phyloP scores from a whole-genome alignment of 2,329 filamentous ascomycete species.

The Didymella lethalis region DNA sequence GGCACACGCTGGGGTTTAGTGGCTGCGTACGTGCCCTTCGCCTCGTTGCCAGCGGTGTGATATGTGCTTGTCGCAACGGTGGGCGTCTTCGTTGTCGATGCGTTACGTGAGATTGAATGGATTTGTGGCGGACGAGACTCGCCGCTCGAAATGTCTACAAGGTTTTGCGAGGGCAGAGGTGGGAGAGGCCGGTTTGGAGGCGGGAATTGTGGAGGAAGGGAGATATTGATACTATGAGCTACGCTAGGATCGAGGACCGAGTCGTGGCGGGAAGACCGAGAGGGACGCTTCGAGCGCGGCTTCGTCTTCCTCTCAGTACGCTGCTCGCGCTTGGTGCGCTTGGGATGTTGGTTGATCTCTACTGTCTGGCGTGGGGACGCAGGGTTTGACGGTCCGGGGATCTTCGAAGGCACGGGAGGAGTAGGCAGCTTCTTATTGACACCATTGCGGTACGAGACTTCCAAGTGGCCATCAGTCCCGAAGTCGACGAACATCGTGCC shows the following conservation, averaged over 20 bases:
- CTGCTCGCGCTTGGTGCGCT: not conserved
- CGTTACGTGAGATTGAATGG: not conserved
- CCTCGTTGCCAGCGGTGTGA: not conserved
- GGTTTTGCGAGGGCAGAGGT: not conserved
- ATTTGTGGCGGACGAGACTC: slow-evolving; percentile 10
- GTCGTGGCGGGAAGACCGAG: slow-evolving; percentile 6
- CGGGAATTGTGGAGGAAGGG: not conserved
- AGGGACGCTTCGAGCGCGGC: not conserved
- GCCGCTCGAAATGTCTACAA: not conserved
- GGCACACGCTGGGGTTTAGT: not conserved
- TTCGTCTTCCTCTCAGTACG: not conserved
- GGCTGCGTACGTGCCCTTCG: not conserved
- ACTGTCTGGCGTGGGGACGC: not conserved
- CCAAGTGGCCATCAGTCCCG: slow-evolving; percentile 12
- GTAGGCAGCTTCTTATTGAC: slow-evolving; percentile 16
- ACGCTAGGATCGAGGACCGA: slow-evolving; percentile 1
- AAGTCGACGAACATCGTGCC: slow-evolving; percentile 39
- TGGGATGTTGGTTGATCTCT: not conserved
- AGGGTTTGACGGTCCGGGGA: not conserved
- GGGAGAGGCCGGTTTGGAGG: not conserved
- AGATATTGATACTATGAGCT: not conserved
- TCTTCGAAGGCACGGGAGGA: slow-evolving; percentile 13
- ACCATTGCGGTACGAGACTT: slow-evolving; percentile 16
- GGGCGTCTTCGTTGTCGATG: not conserved
- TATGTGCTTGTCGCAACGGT: not conserved